A percentile compares a stretch with the other conserved stretches of the same genome.
phyloP scores from a whole-genome alignment of 2,329 filamentous ascomycete genomes.

The Epichloe typhina region DNA sequence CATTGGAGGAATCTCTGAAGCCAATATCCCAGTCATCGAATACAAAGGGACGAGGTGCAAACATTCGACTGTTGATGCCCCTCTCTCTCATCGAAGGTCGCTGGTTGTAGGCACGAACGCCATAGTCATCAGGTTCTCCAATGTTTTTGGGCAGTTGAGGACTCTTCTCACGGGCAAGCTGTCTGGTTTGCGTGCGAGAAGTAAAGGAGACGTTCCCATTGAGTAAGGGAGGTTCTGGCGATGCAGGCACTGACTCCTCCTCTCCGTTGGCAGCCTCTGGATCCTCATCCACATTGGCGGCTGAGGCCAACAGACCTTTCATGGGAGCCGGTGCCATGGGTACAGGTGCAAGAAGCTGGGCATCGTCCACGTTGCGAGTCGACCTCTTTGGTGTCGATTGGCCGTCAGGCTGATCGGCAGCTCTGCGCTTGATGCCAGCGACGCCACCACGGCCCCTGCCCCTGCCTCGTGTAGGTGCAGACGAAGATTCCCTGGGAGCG shows the following conservation, averaged over 20 bases:
- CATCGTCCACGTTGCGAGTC: slow-evolving; percentile 21
- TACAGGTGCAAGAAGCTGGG: slow-evolving; percentile 11
- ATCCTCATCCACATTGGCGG: slow-evolving; percentile 22
- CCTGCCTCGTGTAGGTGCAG: slow-evolving; percentile 17
- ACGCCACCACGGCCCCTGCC: slow-evolving; percentile 21
- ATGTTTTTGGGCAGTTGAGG: slow-evolving; percentile 25
- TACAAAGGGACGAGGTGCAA: slow-evolving; percentile 31
- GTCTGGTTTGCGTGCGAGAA: slow-evolving; percentile 15
- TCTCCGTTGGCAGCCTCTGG: slow-evolving; percentile 21
- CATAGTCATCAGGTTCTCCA: slow-evolving; percentile 36
- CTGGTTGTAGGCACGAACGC: slow-evolving; percentile 31
- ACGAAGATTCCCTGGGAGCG: slow-evolving; percentile 13
- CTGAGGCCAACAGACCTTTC: slow-evolving; percentile 27
- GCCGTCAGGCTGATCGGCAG: slow-evolving; percentile 34
- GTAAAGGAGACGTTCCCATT: slow-evolving; percentile 15
- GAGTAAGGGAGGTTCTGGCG: slow-evolving; percentile 20
- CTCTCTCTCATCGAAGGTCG: slow-evolving; percentile 26
- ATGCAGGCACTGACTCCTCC: slow-evolving; percentile 23
- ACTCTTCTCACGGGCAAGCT: slow-evolving; percentile 23
- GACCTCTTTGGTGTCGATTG: slow-evolving; percentile 36
- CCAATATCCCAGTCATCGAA: slow-evolving; percentile 44
- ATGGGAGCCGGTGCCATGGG: slow-evolving; percentile 18
- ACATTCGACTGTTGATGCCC: slow-evolving; percentile 39
- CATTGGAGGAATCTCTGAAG: slow-evolving; percentile 45
- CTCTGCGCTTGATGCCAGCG: slow-evolving; percentile 33